These are phyloP conservation scores for Amanita inopinata DNA, from an alignment of 768 basidiomycete genomes.

Conservation along the genomic window DNA sequence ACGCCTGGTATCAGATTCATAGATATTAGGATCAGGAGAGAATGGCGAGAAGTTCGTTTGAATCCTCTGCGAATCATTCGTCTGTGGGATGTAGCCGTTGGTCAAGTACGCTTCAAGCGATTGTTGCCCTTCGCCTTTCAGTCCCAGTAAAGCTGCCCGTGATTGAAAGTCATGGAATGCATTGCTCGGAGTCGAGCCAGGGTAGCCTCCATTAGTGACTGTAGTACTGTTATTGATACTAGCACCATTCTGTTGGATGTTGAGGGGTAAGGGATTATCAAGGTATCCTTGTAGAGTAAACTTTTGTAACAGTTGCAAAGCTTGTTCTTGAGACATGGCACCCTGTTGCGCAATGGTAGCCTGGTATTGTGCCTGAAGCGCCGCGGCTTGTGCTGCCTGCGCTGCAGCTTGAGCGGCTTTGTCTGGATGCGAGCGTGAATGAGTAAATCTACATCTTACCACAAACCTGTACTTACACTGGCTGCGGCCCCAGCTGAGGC, in stretches of 20 bases:
- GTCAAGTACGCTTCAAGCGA: conserved; percentile 1
- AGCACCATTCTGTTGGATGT: conserved; percentile 12
- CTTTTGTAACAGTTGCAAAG: conserved; percentile 51
- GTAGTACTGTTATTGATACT: conserved; percentile 11
- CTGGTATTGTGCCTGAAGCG: conserved; percentile 39
- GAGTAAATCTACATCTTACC: background rate
- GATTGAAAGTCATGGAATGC: conserved; percentile 2
- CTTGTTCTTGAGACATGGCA: conserved; percentile 51
- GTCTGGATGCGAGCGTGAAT: conserved; percentile 32
- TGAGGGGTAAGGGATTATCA: conserved; percentile 12
- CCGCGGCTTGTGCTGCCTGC: conserved; percentile 69
- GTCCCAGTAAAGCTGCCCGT: conserved; percentile 1
- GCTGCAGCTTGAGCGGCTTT: conserved; percentile 89
- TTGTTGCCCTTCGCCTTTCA: background rate
- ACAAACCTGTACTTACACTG: conserved; percentile 52
- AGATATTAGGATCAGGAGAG: conserved; percentile 62
- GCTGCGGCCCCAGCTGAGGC: conserved; percentile 88
- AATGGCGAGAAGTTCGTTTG: conserved; percentile 60
- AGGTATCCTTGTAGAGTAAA: conserved; percentile 34
- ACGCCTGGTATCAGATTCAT: conserved; percentile 25
- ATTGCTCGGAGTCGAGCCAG: conserved; percentile 12
- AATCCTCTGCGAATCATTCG: conserved; percentile 23
- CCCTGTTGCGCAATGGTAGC: conserved; percentile 15
- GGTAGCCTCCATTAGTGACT: conserved; percentile 14
- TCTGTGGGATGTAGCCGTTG: conserved; percentile 8